phyloP scores from a whole-genome alignment of 78 protist genomes.

The Parvularia atlantis region DNA sequence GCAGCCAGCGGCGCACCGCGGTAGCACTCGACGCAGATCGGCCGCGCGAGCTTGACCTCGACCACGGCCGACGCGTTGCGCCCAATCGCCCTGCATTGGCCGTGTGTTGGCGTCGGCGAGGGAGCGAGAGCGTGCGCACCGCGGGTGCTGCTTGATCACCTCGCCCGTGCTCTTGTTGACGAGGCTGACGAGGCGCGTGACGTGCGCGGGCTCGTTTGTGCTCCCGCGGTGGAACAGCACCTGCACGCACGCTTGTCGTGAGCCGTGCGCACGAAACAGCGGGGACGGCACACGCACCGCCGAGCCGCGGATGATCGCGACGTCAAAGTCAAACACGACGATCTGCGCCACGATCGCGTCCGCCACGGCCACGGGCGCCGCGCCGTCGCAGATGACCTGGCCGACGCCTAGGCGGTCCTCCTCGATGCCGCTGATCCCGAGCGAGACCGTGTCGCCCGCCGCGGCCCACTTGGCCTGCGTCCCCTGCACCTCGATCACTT shows the following conservation, averaged over 20 bases:
- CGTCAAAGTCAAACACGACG: conserved; percentile 3
- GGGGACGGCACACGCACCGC: not conserved
- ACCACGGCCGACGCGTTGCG: conserved; percentile 16
- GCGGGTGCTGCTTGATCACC: conserved; percentile 9
- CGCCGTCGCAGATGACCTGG: not conserved
- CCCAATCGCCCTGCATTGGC: not conserved
- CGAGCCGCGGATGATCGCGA: conserved; percentile 8
- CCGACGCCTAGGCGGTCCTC: not conserved
- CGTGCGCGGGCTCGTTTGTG: conserved; percentile 4
- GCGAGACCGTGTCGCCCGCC: conserved; percentile 62
- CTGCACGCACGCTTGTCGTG: not conserved
- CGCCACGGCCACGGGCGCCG: not conserved
- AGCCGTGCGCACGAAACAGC: not conserved
- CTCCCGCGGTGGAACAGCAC: conserved; percentile 13
- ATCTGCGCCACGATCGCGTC: conserved; percentile 1
- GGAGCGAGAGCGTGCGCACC: not conserved
- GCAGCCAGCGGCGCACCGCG: no score
- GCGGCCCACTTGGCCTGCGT: conserved; percentile 24
- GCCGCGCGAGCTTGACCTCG: conserved; percentile 6
- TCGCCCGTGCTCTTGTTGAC: conserved; percentile 11
- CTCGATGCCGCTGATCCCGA: conserved; percentile 4
- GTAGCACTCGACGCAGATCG: conserved; percentile 43
- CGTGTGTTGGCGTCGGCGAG: not conserved
- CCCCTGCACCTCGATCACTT: not conserved
- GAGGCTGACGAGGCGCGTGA: conserved; percentile 1